Conservation (phyloP, 2,329 filamentous ascomycete species). For the Neopestalotiopsis sp. region DNA sequence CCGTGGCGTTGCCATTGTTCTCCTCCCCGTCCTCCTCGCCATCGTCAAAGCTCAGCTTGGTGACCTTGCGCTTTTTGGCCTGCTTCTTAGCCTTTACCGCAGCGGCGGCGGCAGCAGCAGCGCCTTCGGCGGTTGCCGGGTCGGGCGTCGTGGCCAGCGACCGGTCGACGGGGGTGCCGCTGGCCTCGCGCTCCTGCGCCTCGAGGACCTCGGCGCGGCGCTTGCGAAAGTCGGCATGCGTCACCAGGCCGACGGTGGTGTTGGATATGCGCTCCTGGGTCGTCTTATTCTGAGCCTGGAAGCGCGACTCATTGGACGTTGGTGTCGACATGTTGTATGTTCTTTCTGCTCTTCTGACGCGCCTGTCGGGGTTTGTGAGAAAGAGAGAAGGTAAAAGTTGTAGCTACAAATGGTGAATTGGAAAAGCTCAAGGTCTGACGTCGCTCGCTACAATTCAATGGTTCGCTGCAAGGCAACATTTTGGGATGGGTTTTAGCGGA, state of each 20-base stretch:
- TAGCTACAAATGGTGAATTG: background rate
- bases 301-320: conserved; percentile 55
- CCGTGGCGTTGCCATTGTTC: conserved; percentile 25
- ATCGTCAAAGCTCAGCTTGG: conserved; percentile 68
- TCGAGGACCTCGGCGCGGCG: conserved; percentile 93
- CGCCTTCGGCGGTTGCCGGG: conserved; percentile 40
- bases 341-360: background rate
- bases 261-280: conserved; percentile 84
- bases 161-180: conserved; percentile 44
- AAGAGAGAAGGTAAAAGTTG: no score
- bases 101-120: conserved; percentile 31
- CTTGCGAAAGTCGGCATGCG: conserved; percentile 94
- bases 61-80: conserved; percentile 53
- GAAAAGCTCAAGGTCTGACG: background rate
- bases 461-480: background rate
- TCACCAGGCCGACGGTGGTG: conserved; percentile 88
- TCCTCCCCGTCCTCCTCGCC: conserved; percentile 62
- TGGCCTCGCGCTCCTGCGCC: conserved; percentile 81
- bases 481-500: background rate
- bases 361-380: background rate
- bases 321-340: conserved; percentile 29
- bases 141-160: conserved; percentile 56
- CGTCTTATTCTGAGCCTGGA: conserved; percentile 76
- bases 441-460: background rate
- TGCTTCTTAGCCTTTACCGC: conserved; percentile 41